These are phyloP conservation scores for Cercospora zeae-maydis DNA, from an alignment of 2,329 filamentous ascomycete species.

Conservation along the genomic window DNA sequence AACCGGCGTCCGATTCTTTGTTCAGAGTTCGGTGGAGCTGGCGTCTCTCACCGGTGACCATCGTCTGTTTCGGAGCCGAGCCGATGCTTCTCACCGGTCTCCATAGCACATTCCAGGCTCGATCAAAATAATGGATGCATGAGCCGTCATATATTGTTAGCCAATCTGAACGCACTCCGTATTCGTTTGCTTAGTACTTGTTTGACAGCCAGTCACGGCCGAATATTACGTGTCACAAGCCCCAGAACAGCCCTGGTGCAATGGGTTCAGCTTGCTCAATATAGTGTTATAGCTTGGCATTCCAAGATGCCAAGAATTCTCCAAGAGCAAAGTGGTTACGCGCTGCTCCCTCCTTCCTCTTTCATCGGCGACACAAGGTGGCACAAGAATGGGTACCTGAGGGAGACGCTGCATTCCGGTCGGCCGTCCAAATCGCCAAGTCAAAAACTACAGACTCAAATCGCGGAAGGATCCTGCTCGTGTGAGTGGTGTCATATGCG, in stretches of 20 bases:
- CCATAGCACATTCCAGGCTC: too few species aligned
- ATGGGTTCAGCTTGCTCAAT: background rate
- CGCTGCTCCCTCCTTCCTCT: background rate
- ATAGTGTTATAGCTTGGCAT: background rate
- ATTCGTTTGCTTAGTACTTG: background rate
- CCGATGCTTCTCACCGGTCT: too few species aligned
- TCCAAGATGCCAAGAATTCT: background rate
- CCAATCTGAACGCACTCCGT: background rate
- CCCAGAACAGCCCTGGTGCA: too few species aligned
- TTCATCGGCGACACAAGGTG: too few species aligned
- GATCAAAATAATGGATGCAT: too few species aligned
- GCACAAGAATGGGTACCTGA: too few species aligned
- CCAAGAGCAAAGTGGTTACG: background rate
- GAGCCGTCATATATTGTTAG: too few species aligned
- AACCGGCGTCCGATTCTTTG: background rate
- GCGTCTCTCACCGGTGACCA: too few species aligned
- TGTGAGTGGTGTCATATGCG: background rate
- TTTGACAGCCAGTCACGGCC: background rate
- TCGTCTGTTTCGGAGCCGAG: too few species aligned
- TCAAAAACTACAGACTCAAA: background rate
- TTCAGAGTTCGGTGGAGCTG: background rate
- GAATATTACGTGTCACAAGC: too few species aligned
- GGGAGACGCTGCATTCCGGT: too few species aligned
- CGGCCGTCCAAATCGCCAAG: background rate
- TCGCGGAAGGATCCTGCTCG: background rate